phyloP scores from a whole-genome alignment of 2,329 filamentous ascomycete species.

The Clonostachys sp. region DNA sequence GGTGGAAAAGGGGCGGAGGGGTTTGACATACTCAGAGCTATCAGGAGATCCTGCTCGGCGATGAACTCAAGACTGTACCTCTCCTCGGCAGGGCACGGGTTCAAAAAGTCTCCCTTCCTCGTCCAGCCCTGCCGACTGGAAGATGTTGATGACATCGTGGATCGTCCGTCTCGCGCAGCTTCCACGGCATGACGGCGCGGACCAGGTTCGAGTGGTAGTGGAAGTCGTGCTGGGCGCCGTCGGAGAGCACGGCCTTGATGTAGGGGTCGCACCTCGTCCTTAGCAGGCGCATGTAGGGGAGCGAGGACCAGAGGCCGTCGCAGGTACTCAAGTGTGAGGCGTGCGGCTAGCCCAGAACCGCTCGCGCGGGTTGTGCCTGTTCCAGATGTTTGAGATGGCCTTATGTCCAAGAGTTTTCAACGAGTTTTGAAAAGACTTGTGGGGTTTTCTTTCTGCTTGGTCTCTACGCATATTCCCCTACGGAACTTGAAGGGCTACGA shows the following conservation, averaged over 20 bases:
- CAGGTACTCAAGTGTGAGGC: constrained; percentile 67
- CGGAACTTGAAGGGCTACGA: constrained; percentile 9
- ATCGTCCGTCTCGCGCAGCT: constrained; percentile 69
- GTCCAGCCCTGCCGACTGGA: constrained; percentile 79
- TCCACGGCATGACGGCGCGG: constrained; percentile 64
- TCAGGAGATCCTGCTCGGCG: constrained; percentile 71
- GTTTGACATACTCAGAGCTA: constrained; percentile 41
- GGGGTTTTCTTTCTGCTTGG: not conserved
- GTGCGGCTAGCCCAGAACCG: constrained; percentile 82
- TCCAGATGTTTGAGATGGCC: constrained; percentile 82
- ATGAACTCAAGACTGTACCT: constrained; percentile 71
- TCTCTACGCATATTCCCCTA: not conserved
- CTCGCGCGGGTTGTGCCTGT: constrained; percentile 69
- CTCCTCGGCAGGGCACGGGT: constrained; percentile 47
- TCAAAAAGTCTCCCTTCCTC: constrained; percentile 72
- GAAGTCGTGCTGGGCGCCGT: constrained; percentile 67
- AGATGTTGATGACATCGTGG: constrained; percentile 82
- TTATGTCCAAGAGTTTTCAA: constrained; percentile 3
- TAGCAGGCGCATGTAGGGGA: too few relatives aligned
- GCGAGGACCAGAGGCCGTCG: constrained; percentile 68
- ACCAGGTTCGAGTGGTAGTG: constrained; percentile 82
- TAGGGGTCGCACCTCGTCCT: constrained; percentile 85
- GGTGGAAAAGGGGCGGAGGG: not conserved
- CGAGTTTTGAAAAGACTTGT: too few relatives aligned
- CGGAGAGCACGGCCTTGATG: constrained; percentile 68